These are phyloP conservation scores for Rhizopogon vesiculosus DNA, from an alignment of 768 basidiomycete species.

Conservation along the genomic window DNA sequence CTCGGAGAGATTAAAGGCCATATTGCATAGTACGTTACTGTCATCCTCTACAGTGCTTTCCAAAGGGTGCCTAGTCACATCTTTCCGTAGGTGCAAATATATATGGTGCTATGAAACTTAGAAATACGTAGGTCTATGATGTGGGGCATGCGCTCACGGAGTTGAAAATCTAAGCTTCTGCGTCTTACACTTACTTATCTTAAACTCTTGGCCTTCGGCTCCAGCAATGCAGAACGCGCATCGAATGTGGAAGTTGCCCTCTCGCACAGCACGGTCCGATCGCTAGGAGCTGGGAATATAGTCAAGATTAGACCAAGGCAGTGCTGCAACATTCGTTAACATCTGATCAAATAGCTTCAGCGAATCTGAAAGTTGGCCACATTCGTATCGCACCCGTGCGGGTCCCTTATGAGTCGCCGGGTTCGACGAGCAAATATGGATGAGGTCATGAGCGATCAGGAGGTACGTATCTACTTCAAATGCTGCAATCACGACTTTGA, in stretches of 20 bases:
- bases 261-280: conserved; percentile 9
- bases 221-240: background rate
- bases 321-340: conserved; percentile 13
- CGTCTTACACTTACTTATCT: background rate
- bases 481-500: conserved; percentile 16
- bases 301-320: conserved; percentile 23
- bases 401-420: conserved; percentile 12
- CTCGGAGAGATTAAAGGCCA: background rate
- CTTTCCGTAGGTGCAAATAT: background rate
- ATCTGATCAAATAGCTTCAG: conserved; percentile 12
- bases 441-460: conserved; percentile 12
- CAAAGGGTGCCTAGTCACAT: background rate
- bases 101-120: conserved; percentile 2
- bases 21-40: background rate
- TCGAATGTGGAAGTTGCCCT: background rate
- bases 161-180: background rate
- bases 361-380: conserved; percentile 1
- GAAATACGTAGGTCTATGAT: background rate
- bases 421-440: conserved; percentile 10
- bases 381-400: background rate
- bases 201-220: background rate
- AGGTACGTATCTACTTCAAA: conserved; percentile 1
- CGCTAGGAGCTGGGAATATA: conserved; percentile 12
- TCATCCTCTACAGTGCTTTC: background rate
- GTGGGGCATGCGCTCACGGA: background rate